Base-by-base conservation (phyloP, 257 asterid genomes). In the Paraleonurus japonicus region DNA sequence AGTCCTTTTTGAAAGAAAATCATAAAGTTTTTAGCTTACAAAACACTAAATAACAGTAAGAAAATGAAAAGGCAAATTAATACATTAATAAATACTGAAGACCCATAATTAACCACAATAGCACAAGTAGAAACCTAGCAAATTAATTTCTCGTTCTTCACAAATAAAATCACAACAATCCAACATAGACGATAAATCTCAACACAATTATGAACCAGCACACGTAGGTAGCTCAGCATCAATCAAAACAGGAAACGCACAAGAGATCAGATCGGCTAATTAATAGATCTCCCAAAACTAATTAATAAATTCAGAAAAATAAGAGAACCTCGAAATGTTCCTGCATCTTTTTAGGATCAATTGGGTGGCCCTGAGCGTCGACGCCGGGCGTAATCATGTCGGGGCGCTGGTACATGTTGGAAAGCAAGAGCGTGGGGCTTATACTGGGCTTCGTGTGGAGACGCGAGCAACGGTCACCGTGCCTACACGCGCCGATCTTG, bases 321-420 rank as follows among this genome's bases (percentile, higher is more conserved):
- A 26, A 26, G n/a, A 51, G 8, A 43, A 93, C 98, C 97, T 93
- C 98, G 73, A 90, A 93, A 71, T 93, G 97, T 27, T 89, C 84
- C 79, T 89, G 98, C 82, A 93, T 89, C 73, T 85, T 86, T 11
- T 60, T 76, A 8, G 97, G 98, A 57, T 90, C 95, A 68, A 90
- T 82, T 0, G 96, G 96, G 13, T 84, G 90, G n/a, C 96, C 96
- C 65, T 86, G 86, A 19, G 88, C 84, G 76, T 94, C 98, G 75
- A 92, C 93, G 35, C 98, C 98, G n/a, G 98, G 98, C 35, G 96
- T 90, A 69, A 93, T 89, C 89, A 88, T 85, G 81, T 93, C 98
- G 9, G 97, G 98, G 13, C 97, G 83, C 81, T 89, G 97, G 79
- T 94, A 93, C 96, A 94, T 94, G 76, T 94, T 94, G 26, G 97